Base-by-base conservation (phyloP, 352 stramenopile genomes). In the Pythium chondricola region DNA sequence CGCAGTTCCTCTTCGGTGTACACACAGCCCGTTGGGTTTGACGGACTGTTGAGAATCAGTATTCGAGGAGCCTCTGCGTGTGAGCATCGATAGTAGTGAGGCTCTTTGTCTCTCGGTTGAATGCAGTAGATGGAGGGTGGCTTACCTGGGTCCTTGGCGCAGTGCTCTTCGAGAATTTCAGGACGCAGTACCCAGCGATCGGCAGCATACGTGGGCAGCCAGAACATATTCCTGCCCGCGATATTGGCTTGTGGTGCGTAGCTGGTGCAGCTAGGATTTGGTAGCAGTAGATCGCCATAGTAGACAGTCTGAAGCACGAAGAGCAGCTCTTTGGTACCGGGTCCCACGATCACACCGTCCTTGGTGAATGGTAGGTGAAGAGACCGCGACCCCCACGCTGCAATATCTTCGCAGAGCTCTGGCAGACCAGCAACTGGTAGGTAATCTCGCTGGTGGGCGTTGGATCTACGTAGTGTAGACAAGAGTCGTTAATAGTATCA, bases 261-360 rank as follows among this genome's bases (percentile, higher is more conserved):
- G 50, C 79, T 93, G 17, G 80, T 92, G 46, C 83, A 95, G 44
- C 79, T 92, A 14, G 83, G 81, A 40, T 89, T 93, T 7, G 81
- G 83, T 25, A 95, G 65, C 44, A 95, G 39, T 11, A 95, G 35
- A 35, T 95, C 83, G 32, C 81, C 83, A 57, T 95, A 93, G 42
- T 93, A 93, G 26, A 93, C 81, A 0, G 78, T 93, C 56, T 95
- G 83, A 18, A 95, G 63, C n/a, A 95, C 79, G 40, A 92, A 95
- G 4, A 95, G 56, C 10, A 95, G 62, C 52, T 95, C 83, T 47
- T 95, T 95, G 0, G 81, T 93, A n/a, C 83, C 83, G n/a, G 83
- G 83, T 5, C 83, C 83, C 3, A 95, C 74, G 22, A 95, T 68
- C 17, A 95, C 78, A 51, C 93, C 80, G 35, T 95, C 79, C 18